Percentiles rank a stretch among this genome's conserved stretches.
Evolutionary conservation across 2,329 filamentous ascomycete genomes (phyloP).

Genomic region (Botrytis paeoniae): DNA sequence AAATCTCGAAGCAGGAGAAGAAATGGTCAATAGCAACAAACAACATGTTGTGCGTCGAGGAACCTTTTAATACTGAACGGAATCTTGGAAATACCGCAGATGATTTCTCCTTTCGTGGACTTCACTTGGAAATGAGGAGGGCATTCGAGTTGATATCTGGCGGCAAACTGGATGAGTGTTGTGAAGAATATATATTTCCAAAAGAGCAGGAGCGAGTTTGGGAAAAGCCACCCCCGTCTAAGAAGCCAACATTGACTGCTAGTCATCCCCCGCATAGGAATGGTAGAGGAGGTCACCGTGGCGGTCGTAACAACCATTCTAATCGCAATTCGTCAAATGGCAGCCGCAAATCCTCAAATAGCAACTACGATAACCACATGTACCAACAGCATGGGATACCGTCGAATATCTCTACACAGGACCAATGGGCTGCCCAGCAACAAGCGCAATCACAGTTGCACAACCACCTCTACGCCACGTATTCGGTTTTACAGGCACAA

Average conservation of each 20-base stretch:
- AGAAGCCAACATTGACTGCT: slow-evolving; percentile 49
- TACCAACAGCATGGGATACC: slow-evolving; percentile 29
- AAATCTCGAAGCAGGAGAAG: slow-evolving; percentile 80
- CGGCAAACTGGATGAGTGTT: slow-evolving; percentile 77
- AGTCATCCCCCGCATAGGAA: slow-evolving; percentile 54
- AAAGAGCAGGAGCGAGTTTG: slow-evolving; percentile 61
- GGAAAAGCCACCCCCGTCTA: slow-evolving; percentile 53
- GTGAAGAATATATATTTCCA: slow-evolving; percentile 84
- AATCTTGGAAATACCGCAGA: slow-evolving; percentile 97
- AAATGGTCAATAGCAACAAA: slow-evolving; percentile 78
- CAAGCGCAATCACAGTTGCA: slow-evolving; percentile 38
- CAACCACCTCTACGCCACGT: slow-evolving; percentile 40
- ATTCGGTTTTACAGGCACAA: slow-evolving; percentile 43
- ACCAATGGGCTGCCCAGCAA: slow-evolving; percentile 37
- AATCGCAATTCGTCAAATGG: slow-evolving; percentile 34
- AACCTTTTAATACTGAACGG: slow-evolving; percentile 85
- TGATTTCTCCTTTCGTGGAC: slow-evolving; percentile 86
- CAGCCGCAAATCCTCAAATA: slow-evolving; percentile 37
- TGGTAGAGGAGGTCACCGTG: slow-evolving; percentile 33
- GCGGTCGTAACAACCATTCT: slow-evolving; percentile 30
- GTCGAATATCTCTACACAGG: slow-evolving; percentile 32
- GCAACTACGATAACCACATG: slow-evolving; percentile 33
- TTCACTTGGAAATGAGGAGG: slow-evolving; percentile 84
- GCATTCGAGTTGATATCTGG: slow-evolving; percentile 81
- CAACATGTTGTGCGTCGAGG: slow-evolving; percentile 89